Base-by-base conservation (phyloP, 495 filamentous ascomycete species). In the Daldinia concentrica region DNA sequence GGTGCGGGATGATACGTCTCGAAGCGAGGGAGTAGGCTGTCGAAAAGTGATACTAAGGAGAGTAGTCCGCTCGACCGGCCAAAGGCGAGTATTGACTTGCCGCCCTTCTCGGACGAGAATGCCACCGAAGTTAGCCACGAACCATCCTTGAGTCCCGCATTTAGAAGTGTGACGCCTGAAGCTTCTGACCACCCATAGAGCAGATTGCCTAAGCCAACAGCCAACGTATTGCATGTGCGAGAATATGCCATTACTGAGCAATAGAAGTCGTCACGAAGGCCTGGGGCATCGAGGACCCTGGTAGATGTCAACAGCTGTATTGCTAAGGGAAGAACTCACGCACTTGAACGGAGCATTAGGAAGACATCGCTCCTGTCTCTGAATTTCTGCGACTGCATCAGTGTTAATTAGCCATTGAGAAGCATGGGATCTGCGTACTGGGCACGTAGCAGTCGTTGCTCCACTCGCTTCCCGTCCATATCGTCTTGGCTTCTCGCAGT, bases 181-280 rank as follows among this genome's bases (percentile, higher is more conserved):
- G 80, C 77, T 75, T 97, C 94, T 0, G 93, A 94, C 95, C 96
- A 99, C 5, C 93, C 87, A 75, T 96, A 97, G 14, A 99, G 88
- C 29, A 88, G 83, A 54, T 90, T 88, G 4, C 87, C 87, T 14
- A 98, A 87, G 0, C 93, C 95, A 15, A 97, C 92, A 41, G 94
- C 96, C 36, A 99, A 86, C 14, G 90, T 91, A 34, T 91, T 87
- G 36, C 86, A 85, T 7, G 86, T 90, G 24, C 83, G 79, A 1
- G 90, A 96, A 78, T 98, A 98, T 6, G 95, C 93, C 56, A 99
- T 85, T 7, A 93, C 85, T 0, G 94, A 94, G 79, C 94, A 98
- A 76, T 99, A 99, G 73, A 93, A 99, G 78, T 99, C 96, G 77
- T 99, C 95, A 29, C 93, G 86, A 52, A 98, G 85, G 26, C 87